Evolutionary conservation across 805 yeast genomes (phyloP), one percentile per base, ranked within the genome.

Genomic region (Ogataea dorogensis): DNA sequence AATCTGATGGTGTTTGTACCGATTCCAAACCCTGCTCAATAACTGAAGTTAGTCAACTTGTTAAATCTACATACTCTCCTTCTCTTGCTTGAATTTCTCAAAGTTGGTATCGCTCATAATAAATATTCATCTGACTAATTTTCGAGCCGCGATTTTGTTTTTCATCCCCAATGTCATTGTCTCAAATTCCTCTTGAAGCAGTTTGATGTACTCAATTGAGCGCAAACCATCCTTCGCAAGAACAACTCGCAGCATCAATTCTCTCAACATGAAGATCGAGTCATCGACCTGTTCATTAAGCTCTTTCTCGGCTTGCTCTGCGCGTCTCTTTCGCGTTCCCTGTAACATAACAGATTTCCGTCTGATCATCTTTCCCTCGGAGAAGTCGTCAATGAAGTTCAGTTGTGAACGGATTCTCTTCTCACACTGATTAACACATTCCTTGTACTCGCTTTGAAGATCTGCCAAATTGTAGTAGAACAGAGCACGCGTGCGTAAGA

Each of bases 161-260:
- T 43, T 31, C 28, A 37, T 14, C 2, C 40, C 46, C 15, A 18
- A 10, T 8, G 26, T 32, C 17, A 36, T 17, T 11, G 17, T 20
- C 4, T 40, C 44, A 33, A 40, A 46, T 21, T 45, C 43, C 4
- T 27, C 39, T 9, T 36, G 38, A 20, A 31, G 39, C 2, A 7
- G 5, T 6, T 12, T 27, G 18, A 50, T 41, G 31, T 33, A 50
- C 4, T 33, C 43, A 13, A 44, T 16, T 6, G 42, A 23, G 2
- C 29, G 28, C 12, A 8, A 17, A 6, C 44, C 47, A 13, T 40
- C 47, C 14, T 42, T 47, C 1, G 50, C 50, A 17, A 50, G 25
- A 9, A 50, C 36, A 13, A 46, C 48, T 15, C 52, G 31, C 19
- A 50, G 30, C 10, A 50, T 36, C 15, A 44, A 18, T 31, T 47